A percentile compares a stretch with the other conserved stretches of the same genome.
These are phyloP conservation scores for Polyplosphaeria fusca DNA, from an alignment of 495 filamentous ascomycete species.

Conservation along the genomic window DNA sequence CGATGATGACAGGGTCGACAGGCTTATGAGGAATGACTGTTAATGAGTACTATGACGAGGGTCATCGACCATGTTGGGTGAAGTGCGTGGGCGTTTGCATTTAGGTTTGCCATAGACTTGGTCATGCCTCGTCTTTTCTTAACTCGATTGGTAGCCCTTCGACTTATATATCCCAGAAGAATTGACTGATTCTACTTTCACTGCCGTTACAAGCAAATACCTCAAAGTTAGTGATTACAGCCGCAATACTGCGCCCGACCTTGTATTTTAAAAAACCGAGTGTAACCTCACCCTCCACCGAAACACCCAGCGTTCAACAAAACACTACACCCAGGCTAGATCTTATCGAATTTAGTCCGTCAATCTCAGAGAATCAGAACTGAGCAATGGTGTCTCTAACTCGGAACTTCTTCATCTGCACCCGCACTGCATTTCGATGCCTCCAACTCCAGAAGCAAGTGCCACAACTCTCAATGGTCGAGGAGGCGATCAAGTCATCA, in stretches of 20 bases:
- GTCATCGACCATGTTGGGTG: background rate
- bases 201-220: too few relatives aligned
- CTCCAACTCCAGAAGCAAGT: background rate
- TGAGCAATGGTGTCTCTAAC: too few relatives aligned
- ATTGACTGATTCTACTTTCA: too few relatives aligned
- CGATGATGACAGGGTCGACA: constrained; percentile 7
- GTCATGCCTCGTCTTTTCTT: background rate
- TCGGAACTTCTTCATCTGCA: background rate
- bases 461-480: background rate
- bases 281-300: too few relatives aligned
- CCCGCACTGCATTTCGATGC: background rate
- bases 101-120: background rate
- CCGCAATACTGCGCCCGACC: too few relatives aligned
- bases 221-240: too few relatives aligned
- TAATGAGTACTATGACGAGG: background rate
- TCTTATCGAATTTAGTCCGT: too few relatives aligned
- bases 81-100: background rate
- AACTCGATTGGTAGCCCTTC: background rate
- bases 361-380: too few relatives aligned
- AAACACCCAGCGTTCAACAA: too few relatives aligned
- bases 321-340: too few relatives aligned
- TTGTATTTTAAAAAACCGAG: too few relatives aligned
- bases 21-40: background rate
- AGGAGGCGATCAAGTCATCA: background rate
- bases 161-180: background rate